phyloP scores from a whole-genome alignment of 768 basidiomycete species.

The Phanerodontia chrysosporium region DNA sequence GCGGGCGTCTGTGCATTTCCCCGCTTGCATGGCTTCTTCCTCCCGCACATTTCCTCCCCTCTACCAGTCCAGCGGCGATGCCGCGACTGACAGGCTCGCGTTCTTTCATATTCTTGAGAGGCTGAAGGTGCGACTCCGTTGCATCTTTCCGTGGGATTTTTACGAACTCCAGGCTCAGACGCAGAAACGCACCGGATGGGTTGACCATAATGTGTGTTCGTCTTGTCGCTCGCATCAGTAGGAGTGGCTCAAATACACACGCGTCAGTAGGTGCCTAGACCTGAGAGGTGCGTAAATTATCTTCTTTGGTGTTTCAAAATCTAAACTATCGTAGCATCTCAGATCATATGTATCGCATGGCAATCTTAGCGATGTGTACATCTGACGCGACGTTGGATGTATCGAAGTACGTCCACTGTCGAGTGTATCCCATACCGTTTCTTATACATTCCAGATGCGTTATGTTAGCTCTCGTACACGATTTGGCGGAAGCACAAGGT shows the following conservation, averaged over 20 bases:
- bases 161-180: no score
- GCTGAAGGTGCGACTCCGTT: conserved; percentile 66
- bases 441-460: conserved; percentile 51
- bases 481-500: conserved; percentile 89
- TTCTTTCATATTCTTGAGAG: conserved; percentile 89
- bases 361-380: conserved; percentile 84
- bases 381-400: conserved; percentile 71
- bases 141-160: no score
- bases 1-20: not conserved
- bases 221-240: not conserved
- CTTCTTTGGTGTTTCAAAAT: not conserved
- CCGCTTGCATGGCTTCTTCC: not conserved
- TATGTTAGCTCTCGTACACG: conserved; percentile 90
- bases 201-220: conserved; percentile 64
- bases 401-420: conserved; percentile 48
- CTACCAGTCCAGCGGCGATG: conserved; percentile 51
- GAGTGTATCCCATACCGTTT: not conserved
- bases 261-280: conserved; percentile 59
- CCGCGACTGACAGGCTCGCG: conserved; percentile 66
- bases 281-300: conserved; percentile 68
- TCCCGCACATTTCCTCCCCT: conserved; percentile 54
- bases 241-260: not conserved
- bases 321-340: conserved; percentile 55
- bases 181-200: conserved; percentile 95
- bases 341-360: conserved; percentile 98